These are phyloP conservation scores for Pyrenophora teres DNA, from an alignment of 2,329 filamentous ascomycete species.

Conservation along the genomic window DNA sequence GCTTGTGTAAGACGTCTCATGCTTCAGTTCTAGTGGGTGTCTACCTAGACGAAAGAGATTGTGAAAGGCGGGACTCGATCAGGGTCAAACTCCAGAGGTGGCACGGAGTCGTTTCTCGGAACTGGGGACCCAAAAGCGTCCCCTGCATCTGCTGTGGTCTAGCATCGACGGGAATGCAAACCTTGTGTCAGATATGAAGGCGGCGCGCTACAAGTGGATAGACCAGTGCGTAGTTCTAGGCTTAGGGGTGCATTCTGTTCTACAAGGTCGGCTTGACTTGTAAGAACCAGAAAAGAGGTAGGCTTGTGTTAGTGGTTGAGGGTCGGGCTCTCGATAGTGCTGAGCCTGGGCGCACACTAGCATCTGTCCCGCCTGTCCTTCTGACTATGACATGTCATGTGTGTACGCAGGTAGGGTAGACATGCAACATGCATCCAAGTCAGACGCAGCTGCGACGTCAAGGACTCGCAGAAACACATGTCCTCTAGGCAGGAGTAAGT, in stretches of 20 bases:
- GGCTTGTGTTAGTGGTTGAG: constrained; percentile 6
- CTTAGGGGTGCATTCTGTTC: constrained; percentile 2
- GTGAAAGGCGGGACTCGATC: constrained; percentile 7
- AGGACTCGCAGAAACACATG: neutral
- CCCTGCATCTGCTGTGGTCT: constrained; percentile 5
- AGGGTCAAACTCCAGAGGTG: constrained; percentile 3
- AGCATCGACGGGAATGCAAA: neutral
- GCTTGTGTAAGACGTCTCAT: constrained; percentile 22
- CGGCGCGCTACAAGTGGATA: neutral
- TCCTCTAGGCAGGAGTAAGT: too few species aligned
- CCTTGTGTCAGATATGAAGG: too few species aligned
- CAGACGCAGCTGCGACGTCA: constrained; percentile 9
- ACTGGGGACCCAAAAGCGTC: constrained; percentile 1
- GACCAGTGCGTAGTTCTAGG: neutral
- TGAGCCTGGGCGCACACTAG: constrained; percentile 3
- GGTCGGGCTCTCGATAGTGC: constrained; percentile 6
- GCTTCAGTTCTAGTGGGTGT: constrained; percentile 14
- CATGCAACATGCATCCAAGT: neutral
- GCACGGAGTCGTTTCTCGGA: constrained; percentile 1
- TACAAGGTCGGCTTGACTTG: constrained; percentile 2
- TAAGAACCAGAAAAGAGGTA: neutral
- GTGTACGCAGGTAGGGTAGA: neutral
- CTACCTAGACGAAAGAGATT: constrained; percentile 8
- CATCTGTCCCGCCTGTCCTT: neutral
- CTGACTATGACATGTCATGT: neutral